Evolutionary conservation across 306 rosid genomes (phyloP), one percentile per base, ranked within the genome.

Genomic region (Abrus precatorius): DNA sequence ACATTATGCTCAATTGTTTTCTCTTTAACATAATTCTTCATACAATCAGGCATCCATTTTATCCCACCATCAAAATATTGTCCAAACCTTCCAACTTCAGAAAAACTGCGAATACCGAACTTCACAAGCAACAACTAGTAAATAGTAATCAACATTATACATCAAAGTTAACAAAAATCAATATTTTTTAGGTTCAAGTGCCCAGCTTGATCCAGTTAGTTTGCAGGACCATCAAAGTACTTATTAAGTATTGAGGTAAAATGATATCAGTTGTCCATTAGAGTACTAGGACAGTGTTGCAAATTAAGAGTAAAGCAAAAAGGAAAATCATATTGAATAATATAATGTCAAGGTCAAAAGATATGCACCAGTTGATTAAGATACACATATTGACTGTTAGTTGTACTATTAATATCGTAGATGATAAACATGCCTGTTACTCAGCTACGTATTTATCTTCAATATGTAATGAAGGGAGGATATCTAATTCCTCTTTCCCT

Each of bases 81-180:
- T 69, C 78, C 81, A 69, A 57, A 80, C 83, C 86, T 85, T 74
- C 97, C 94, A 85, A 89, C 87, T 84, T 84, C 92, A 72, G 82
- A 85, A 81, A 90, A 77, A 71, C 99, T 92, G 94, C 89, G 74
- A 83, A 80, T 65, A 69, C 83, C 72, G 71, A 69, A 77, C 81
- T 89, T 84, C 79, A 88, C 50, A 80, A 77, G 79, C 69, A 79
- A 83, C 74, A 75, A 76, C 80, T 80, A 72, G 81, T 84, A 88
- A 75, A 83, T 79, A 78, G 84, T 64, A 55, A 79, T 72, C 82
- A 75, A 82, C 67, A 50, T 56, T 56, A 50, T 72, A 36, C 59
- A 60, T 59, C 32, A 71, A 44, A 53, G 40, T 50, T 71, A 13
- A 45, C 14, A 74, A 64, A 55, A 57, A 13, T 32, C 56, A 54